Base-by-base conservation (phyloP, 768 basidiomycete species). In the Cantharellus anzutake region DNA sequence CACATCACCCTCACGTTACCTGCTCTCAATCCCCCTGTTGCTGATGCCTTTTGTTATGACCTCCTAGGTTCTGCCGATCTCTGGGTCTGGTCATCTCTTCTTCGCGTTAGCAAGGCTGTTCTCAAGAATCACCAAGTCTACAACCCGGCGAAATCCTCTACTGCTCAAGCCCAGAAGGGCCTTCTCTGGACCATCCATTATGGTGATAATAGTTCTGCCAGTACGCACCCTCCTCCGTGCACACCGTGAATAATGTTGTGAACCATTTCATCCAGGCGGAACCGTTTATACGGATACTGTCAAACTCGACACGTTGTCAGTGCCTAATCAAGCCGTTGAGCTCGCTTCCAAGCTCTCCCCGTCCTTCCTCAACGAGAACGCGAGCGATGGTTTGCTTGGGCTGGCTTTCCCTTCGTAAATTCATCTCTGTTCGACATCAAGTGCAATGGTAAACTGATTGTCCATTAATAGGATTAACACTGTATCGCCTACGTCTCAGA, bases 311-410 rank as follows among this genome's bases (percentile, higher is more conserved):
- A 55, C 7, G 35, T 62, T 73, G 20, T 52, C 67, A 38, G 65
- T 74, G 53, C 66, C 68, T 3, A 67, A 65, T 41, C 73, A 73
- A 61, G 71, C 69, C 20, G 68, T 74, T 57, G 73, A 74, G 65
- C 66, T 70, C 48, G 70, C 73, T 4, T 61, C 68, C 64, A 65
- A 70, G 59, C 66, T 73, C 50, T 70, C 68, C 65, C 51, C 64
- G 4, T 66, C 66, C 60, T 74, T 74, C 67, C 59, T 70, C 40
- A 61, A 65, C 34, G 70, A 70, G 48, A 67, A 67, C 14, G 68
- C 70, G 5, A 71, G 69, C 64, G 72, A 73, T 60, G 73, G 62
- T 4, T 53, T 62, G 14, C 51, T 62, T 4, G 61, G 61, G 4
- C 42, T 62, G 5, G 61, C 60, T 4, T 62, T 60, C 59, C 61